Evolutionary conservation across 2,329 filamentous ascomycete species (phyloP), one percentile per base, ranked within the genome.

Genomic region (Aspergillus felis): DNA sequence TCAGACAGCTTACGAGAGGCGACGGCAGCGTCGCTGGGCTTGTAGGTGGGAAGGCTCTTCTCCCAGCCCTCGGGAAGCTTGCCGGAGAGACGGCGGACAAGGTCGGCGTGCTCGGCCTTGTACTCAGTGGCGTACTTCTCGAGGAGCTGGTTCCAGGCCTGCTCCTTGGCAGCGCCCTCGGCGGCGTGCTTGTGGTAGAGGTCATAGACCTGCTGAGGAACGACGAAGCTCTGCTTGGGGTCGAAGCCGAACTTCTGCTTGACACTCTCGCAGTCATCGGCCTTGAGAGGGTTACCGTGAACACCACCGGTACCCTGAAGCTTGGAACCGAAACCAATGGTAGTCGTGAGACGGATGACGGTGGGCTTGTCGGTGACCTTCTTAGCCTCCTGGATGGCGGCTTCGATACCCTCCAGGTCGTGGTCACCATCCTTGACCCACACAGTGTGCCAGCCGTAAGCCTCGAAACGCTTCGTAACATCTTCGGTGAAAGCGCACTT

Each of bases 401-500:
- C 86, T 82, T 96, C 92, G 61, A 99, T 97, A 72, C 78, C 87
- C 66, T 87, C 88, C 57, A 97, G 87, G 79, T 97, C 91, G 76
- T 85, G 78, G 83, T 99, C 90, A 78, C 94, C 94, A 71, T 97
- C 87, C 70, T 87, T 81, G 75, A 99, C 92, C 76, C 84, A 83
- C 73, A 90, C 81, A 60, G 88, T 87, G 79, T 99, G 92, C 94
- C 94, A 99, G 81, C 92, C 94, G 78, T 97, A 99, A 61, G 94
- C 77, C 82, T 97, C 91, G 78, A 97, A 97, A 73, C 93, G 88
- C 86, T 95, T 94, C 71, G 84, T 77, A 61, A 97, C 93, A 69
- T 99, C 92, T 82, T 99, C 94, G 60, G 94, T 99, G 84, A 99
- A 97, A 66, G 94, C 89, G 73, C 86, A 87, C 81, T 94, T 94